A percentile compares a stretch with the other conserved stretches of the same genome.
phyloP scores from a whole-genome alignment of 2,329 filamentous ascomycete genomes.

The Sporothrix variecibatus region DNA sequence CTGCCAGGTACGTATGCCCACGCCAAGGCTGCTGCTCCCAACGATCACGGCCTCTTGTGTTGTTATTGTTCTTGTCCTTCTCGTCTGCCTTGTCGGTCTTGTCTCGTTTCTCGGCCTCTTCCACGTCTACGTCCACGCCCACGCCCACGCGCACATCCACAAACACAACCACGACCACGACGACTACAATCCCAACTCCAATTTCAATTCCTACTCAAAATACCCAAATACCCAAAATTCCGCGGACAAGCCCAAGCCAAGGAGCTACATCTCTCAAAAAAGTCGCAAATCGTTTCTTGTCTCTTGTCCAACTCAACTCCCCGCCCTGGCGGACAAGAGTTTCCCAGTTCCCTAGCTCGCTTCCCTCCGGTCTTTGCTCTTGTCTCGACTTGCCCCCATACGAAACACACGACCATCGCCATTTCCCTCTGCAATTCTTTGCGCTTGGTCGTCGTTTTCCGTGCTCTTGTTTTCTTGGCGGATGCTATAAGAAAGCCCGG shows the following conservation, averaged over 20 bases:
- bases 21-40: slow-evolving; percentile 22
- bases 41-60: not conserved
- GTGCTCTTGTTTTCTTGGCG: slow-evolving; percentile 22
- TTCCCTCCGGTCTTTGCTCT: not conserved
- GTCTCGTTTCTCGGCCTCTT: slow-evolving; percentile 7
- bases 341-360: slow-evolving; percentile 7
- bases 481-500: slow-evolving; percentile 14
- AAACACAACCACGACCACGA: not conserved
- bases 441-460: not conserved
- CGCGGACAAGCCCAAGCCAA: slow-evolving; percentile 20
- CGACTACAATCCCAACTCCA: not conserved
- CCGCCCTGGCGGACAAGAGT: slow-evolving; percentile 22
- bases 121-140: slow-evolving; percentile 8
- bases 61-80: not conserved
- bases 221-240: not conserved
- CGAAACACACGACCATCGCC: slow-evolving; percentile 25
- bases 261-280: slow-evolving; percentile 15
- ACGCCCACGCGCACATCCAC: slow-evolving; percentile 10
- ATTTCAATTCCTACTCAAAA: not conserved
- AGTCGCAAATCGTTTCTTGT: not conserved
- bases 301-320: not conserved
- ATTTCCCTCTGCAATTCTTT: slow-evolving; percentile 24
- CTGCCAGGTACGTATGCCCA: slow-evolving; percentile 28
- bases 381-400: not conserved
- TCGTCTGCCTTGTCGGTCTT: slow-evolving; percentile 4